Evolutionary conservation across 257 asterid species (phyloP), one percentile per base, ranked within the genome.

Genomic region (Solanum commersonii): DNA sequence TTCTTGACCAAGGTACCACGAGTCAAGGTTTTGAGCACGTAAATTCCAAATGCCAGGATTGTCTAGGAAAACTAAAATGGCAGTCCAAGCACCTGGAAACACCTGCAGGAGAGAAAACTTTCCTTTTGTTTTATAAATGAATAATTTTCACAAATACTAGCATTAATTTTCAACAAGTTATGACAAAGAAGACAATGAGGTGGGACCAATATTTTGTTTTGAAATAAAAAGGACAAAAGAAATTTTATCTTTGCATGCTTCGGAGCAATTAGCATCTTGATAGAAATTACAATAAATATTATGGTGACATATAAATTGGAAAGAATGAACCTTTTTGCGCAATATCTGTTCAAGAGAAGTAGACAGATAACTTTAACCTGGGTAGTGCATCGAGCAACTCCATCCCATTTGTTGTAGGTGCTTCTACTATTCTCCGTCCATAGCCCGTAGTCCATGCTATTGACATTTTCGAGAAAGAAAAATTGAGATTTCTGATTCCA

Each of bases 1-100:
- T 93, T 96, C 99, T 89, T 96, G 99, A 79, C 99, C 99, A 85
- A 94, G 98, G 88, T 94, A 95, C 99, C 99, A 95, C 14, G 99
- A 94, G 83, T 96, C 99, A 20, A 96, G 99, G 90, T 96, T 95
- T 91, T 96, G 98, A 22, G 98, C 88, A 42, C 98, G 98, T 44
- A 96, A 95, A 91, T 96, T 96, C 99, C 99, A 96, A 84, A 96
- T 93, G 29, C 99, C 99, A 56, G 94, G 91, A 91, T 94, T 96
- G 90, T 96, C 99, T 6, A 96, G 94, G 77, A 93, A 93, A 72
- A 96, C 94, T 89, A 96, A 90, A 86, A 95, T 92, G 56, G 99
- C 99, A 42, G 98, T 93, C 99, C 99, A 96, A 78, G 99, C 99
- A 56, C 96, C 98, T 42, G 99, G 98, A 91, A 94, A 95, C 68